Evolutionary conservation across 2,329 filamentous ascomycete species (phyloP).

Genomic region (Aspergillus neotritici): DNA sequence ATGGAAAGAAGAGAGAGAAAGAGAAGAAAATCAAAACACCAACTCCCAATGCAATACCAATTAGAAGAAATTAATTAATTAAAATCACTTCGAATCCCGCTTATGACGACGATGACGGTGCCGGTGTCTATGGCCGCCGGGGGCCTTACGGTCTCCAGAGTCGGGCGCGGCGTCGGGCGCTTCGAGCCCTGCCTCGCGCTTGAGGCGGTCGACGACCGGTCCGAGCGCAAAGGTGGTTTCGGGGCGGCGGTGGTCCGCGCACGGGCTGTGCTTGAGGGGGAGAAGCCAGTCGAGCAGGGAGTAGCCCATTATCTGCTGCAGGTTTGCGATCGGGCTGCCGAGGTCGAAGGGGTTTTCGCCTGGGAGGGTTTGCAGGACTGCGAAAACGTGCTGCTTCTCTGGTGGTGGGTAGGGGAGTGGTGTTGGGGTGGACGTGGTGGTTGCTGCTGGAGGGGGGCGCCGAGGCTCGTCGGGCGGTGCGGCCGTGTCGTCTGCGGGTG

Average conservation of each 20-base stretch:
- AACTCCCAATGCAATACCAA: neutral
- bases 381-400: slow-evolving; percentile 62
- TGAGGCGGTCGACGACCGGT: slow-evolving; percentile 54
- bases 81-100: too few relatives aligned
- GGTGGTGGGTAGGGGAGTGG: slow-evolving; percentile 31
- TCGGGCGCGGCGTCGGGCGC: slow-evolving; percentile 1
- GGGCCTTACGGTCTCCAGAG: slow-evolving; percentile 1
- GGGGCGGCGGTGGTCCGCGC: slow-evolving; percentile 59
- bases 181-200: slow-evolving; percentile 40
- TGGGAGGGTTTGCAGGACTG: slow-evolving; percentile 65
- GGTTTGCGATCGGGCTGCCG: slow-evolving; percentile 60
- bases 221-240: slow-evolving; percentile 66
- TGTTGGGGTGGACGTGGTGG: too few relatives aligned
- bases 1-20: neutral
- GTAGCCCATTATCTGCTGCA: slow-evolving; percentile 72
- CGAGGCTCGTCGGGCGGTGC: too few relatives aligned
- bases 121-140: slow-evolving; percentile 1
- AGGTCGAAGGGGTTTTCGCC: slow-evolving; percentile 85
- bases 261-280: slow-evolving; percentile 69
- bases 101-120: slow-evolving; percentile 13
- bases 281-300: slow-evolving; percentile 71
- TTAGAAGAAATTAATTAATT: too few relatives aligned
- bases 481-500: too few relatives aligned
- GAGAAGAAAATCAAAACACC: neutral
- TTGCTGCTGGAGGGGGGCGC: too few relatives aligned